Percentiles rank a stretch among this genome's conserved stretches.
Evolutionary conservation across 768 basidiomycete genomes (phyloP).

Genomic region (Boletales sp.): DNA sequence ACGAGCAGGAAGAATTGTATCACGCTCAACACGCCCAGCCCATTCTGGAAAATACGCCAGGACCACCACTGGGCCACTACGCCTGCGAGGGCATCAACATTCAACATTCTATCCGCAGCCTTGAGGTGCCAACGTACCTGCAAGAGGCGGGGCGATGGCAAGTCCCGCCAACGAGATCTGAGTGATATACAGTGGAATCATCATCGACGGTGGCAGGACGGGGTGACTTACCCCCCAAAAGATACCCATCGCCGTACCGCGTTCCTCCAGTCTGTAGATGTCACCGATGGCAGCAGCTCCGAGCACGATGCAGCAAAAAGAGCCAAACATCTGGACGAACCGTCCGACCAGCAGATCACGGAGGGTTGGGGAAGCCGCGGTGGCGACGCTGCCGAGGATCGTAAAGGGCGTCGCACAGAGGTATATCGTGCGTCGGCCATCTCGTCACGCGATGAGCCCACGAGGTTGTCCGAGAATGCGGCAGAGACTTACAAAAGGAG

Average conservation of each 20-base stretch:
- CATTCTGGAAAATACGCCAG: constrained; percentile 59
- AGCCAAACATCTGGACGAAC: constrained; percentile 63
- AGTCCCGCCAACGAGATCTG: constrained; percentile 54
- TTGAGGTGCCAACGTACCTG: constrained; percentile 35
- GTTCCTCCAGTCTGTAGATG: constrained; percentile 61
- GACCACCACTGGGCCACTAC: constrained; percentile 55
- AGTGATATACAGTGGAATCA: neutral
- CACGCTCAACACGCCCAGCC: constrained; percentile 40
- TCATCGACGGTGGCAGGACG: neutral
- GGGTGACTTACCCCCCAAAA: constrained; percentile 46
- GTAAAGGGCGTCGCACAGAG: constrained; percentile 57
- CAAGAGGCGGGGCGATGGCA: constrained; percentile 56
- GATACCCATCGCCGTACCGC: constrained; percentile 56
- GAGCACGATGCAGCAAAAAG: constrained; percentile 50
- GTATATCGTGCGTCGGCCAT: constrained; percentile 64
- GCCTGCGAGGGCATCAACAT: constrained; percentile 29
- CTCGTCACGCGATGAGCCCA: constrained; percentile 28
- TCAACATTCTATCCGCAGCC: neutral
- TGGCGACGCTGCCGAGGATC: constrained; percentile 56
- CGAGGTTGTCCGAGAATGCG: no score
- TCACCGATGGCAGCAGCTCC: constrained; percentile 65
- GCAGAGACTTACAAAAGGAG: constrained; percentile 41
- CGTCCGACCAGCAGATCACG: constrained; percentile 55
- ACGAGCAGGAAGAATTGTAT: constrained; percentile 38
- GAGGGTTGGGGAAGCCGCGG: constrained; percentile 44